phyloP scores from a whole-genome alignment of 2,329 filamentous ascomycete species.

The Ceratocystis diversiconidia region DNA sequence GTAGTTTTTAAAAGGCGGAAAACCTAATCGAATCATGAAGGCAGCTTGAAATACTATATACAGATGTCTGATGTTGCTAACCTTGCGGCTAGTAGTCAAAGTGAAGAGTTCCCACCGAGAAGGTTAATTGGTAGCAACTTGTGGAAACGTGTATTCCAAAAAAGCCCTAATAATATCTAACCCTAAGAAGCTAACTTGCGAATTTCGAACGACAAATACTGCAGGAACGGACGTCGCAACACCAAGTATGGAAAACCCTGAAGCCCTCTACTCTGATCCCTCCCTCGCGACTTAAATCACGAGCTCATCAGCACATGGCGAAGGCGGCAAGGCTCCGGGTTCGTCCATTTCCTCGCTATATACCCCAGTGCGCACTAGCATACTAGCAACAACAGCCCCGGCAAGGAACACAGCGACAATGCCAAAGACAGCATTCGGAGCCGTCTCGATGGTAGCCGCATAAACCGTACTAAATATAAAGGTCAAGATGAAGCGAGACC shows the following conservation, averaged over 20 bases:
- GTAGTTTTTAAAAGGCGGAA: neutral
- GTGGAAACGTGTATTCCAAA: neutral
- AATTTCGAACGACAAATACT: neutral
- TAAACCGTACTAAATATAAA: constrained; percentile 79
- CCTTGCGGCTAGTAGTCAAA: neutral
- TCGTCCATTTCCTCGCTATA: constrained; percentile 15
- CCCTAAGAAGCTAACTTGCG: neutral
- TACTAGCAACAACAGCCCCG: constrained; percentile 8
- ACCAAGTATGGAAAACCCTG: neutral
- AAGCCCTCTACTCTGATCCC: neutral
- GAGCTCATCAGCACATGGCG: constrained; percentile 12
- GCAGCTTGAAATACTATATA: neutral
- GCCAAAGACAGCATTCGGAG: constrained; percentile 64
- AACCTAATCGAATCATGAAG: neutral
- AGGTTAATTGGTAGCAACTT: neutral
- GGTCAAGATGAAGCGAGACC: constrained; percentile 66
- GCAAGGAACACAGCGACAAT: constrained; percentile 8
- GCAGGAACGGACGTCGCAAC: no score
- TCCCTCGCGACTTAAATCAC: constrained; percentile 6
- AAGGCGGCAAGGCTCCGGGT: neutral
- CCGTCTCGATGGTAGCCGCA: constrained; percentile 60
- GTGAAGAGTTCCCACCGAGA: neutral
- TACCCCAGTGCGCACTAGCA: constrained; percentile 11
- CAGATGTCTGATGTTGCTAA: neutral
- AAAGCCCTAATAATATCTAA: neutral